phyloP scores from a whole-genome alignment of 768 basidiomycete species.

The Kwoniella sp. region DNA sequence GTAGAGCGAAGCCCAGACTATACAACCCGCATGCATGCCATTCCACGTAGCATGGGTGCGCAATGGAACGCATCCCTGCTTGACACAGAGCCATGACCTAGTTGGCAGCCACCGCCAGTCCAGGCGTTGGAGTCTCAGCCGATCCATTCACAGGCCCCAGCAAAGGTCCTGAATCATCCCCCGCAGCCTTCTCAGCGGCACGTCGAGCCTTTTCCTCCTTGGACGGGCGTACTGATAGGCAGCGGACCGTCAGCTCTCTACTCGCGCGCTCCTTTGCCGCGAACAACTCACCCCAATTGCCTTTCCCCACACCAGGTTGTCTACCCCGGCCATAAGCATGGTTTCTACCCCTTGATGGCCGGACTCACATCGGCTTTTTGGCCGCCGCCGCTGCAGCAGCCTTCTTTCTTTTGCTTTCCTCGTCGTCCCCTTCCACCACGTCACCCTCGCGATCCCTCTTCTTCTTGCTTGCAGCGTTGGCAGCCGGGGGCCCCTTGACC shows the following conservation, averaged over 20 bases:
- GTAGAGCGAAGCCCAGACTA: too few species aligned
- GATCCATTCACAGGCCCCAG: too few species aligned
- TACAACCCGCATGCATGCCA: too few species aligned
- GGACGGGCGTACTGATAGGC: constrained; percentile 33
- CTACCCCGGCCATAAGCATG: neutral
- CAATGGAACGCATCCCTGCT: too few species aligned
- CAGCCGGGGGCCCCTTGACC: constrained; percentile 14
- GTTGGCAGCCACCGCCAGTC: too few species aligned
- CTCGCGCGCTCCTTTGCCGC: neutral
- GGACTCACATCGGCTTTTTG: constrained; percentile 34
- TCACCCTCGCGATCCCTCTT: constrained; percentile 12
- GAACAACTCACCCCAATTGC: constrained; percentile 44
- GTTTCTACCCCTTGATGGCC: neutral
- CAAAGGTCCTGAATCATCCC: too few species aligned
- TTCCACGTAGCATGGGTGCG: too few species aligned
- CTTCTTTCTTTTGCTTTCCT: constrained; percentile 26
- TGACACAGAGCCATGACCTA: too few species aligned
- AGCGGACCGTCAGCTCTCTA: neutral
- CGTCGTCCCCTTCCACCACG: neutral
- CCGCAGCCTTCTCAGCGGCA: constrained; percentile 26
- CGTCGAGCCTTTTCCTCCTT: constrained; percentile 34
- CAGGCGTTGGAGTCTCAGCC: too few species aligned
- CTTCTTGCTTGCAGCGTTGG: constrained; percentile 1
- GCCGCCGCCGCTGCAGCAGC: neutral
- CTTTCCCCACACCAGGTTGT: constrained; percentile 38